phyloP scores from a whole-genome alignment of 192 early-diverging fungal genomes.

The Phycomyces nitens region DNA sequence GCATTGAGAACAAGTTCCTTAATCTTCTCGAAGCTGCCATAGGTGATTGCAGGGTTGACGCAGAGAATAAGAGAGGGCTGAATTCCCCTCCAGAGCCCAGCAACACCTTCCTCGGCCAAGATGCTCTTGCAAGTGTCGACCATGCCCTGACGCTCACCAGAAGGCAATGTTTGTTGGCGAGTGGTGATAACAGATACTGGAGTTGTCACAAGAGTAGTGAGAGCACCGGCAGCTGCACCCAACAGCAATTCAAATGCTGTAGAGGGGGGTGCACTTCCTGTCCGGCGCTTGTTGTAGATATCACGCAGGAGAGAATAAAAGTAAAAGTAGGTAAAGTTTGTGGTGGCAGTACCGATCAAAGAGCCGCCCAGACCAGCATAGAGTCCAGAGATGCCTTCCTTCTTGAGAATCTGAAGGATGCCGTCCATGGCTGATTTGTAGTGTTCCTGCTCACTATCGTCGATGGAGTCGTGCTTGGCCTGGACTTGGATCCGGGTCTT shows the following conservation, averaged over 20 bases:
- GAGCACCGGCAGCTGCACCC: slow-evolving; percentile 86
- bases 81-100: slow-evolving; percentile 89
- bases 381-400: slow-evolving; percentile 82
- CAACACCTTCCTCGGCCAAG: slow-evolving; percentile 71
- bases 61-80: slow-evolving; percentile 88
- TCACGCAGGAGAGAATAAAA: slow-evolving; percentile 73
- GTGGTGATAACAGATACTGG: slow-evolving; percentile 95
- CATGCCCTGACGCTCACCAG: slow-evolving; percentile 62
- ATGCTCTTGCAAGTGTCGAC: slow-evolving; percentile 65
- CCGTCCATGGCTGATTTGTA: slow-evolving; percentile 73
- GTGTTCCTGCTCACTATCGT: slow-evolving; percentile 36
- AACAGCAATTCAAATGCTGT: slow-evolving; percentile 83
- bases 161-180: slow-evolving; percentile 81
- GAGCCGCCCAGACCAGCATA: slow-evolving; percentile 87
- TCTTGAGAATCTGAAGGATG: slow-evolving; percentile 74
- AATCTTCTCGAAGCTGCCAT: slow-evolving; percentile 87
- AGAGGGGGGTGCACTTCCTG: slow-evolving; percentile 52
- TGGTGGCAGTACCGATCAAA: slow-evolving; percentile 71
- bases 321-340: slow-evolving; percentile 86
- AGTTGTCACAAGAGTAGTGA: slow-evolving; percentile 85
- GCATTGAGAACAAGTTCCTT: slow-evolving; percentile 57
- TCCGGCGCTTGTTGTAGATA: slow-evolving; percentile 45
- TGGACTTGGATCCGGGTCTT: slow-evolving; percentile 98
- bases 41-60: slow-evolving; percentile 96
- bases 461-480: slow-evolving; percentile 42